Evolutionary conservation across 306 rosid species (phyloP), one percentile per base, ranked within the genome.

Genomic region (Comarum palustre): DNA sequence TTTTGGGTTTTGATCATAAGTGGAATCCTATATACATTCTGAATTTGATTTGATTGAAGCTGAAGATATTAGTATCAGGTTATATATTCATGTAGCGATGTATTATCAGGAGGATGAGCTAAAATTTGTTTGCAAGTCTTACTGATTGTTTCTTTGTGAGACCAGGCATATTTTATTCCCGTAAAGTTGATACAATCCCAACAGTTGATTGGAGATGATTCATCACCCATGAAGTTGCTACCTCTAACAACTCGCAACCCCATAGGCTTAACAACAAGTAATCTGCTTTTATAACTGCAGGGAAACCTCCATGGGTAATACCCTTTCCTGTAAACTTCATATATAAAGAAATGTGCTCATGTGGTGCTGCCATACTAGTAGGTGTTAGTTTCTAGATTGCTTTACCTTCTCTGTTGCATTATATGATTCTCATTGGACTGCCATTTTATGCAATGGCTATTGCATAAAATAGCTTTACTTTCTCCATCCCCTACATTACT

Each of bases 371-470:
- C 32, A 13, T 66, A 9, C 8, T 12, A 14, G 12, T 14, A 14
- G n/a, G 25, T 4, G 24, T 25, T 8, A 45, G 24, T 67, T 67
- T 50, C 31, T 1, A 19, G 45, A n/a, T 68, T 69, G 45, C 4
- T 31, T 67, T 24, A 43, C 14, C 54, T 25, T 46, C 59, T 68
- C 59, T 68, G 72, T 67, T 68, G 2, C 29, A 2, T 68, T 47
- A 20, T 41, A 41, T 41, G 29, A 39, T 6, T 66, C 10, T n/a
- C 4, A 15, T 69, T n/a, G 57, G 42, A 20, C 42, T 17, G 4
- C 41, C n/a, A 5, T n/a, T 39, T 4, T 1, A 13, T 69, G 22
- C 43, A 27, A 10, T 46, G 62, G n/a, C n/a, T n/a, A n/a, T n/a
- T n/a, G n/a, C n/a, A n/a, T n/a, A n/a, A n/a, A n/a, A n/a, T n/a